These are phyloP conservation scores for Populus alba DNA, from an alignment of 345 rosid genomes.

Conservation along the genomic window DNA sequence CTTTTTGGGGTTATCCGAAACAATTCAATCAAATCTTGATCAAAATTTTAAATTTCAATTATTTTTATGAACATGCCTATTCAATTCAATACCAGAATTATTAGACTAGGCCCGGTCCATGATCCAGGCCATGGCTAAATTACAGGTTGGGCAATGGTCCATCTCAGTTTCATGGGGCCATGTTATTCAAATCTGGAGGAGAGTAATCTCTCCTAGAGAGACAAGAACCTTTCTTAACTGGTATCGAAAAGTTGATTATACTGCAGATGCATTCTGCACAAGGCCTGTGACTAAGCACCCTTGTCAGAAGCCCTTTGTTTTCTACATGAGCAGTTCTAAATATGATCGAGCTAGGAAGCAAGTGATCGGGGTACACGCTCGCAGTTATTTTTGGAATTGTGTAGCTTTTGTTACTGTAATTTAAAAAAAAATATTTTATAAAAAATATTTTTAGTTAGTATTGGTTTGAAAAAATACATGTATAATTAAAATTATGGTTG, in stretches of 20 bases:
- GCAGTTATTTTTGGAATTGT: not conserved
- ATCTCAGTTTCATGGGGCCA: constrained; percentile 84
- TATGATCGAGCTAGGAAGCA: constrained; percentile 51
- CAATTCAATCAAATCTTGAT: too few species aligned
- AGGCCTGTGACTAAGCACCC: constrained; percentile 78
- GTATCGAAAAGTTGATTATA: constrained; percentile 70
- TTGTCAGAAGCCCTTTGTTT: constrained; percentile 64
- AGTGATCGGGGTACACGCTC: constrained; percentile 51
- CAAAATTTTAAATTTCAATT: too few species aligned
- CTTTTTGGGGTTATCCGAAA: too few species aligned
- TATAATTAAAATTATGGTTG: accelerated
- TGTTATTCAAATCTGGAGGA: constrained; percentile 66
- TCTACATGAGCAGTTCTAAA: constrained; percentile 50
- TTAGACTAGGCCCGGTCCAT: too few species aligned
- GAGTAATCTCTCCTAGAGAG: constrained; percentile 76
- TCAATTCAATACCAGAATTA: too few species aligned
- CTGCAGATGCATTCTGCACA: constrained; percentile 75
- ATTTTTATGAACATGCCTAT: too few species aligned
- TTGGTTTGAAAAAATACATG: too few species aligned
- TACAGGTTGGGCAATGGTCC: constrained; percentile 42
- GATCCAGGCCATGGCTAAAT: too few species aligned
- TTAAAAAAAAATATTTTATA: too few species aligned
- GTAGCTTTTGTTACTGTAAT: too few species aligned
- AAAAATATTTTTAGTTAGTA: too few species aligned
- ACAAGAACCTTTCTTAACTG: constrained; percentile 81